Percentiles rank a stretch among this genome's conserved stretches.
phyloP scores from a whole-genome alignment of 2,329 filamentous ascomycete genomes.

The Colletotrichum graminicola region DNA sequence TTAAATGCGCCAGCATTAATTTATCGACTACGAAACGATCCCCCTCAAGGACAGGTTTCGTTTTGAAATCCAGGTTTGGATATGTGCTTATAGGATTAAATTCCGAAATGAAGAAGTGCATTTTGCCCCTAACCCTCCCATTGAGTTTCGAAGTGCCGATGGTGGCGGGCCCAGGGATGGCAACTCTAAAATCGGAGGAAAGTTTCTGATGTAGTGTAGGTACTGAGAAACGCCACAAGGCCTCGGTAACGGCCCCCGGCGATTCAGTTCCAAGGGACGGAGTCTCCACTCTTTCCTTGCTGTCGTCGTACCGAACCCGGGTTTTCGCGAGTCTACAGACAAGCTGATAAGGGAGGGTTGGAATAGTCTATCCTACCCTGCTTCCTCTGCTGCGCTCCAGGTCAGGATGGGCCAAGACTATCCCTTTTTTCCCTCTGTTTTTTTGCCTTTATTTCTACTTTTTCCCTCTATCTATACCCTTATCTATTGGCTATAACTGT shows the following conservation, averaged over 20 bases:
- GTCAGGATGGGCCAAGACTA: no score
- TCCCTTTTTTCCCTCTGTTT: no score
- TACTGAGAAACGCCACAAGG: constrained; percentile 41
- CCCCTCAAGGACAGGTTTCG: neutral
- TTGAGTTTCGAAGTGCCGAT: neutral
- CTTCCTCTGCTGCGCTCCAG: no score
- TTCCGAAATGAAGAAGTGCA: neutral
- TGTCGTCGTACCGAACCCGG: constrained; percentile 15
- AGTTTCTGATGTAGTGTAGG: constrained; percentile 35
- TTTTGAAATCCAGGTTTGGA: neutral
- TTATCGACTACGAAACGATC: neutral
- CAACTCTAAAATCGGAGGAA: constrained; percentile 31
- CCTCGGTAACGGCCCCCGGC: constrained; percentile 6
- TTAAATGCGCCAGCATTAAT: neutral
- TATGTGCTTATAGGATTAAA: neutral
- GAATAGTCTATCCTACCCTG: no score
- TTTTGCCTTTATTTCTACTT: no score
- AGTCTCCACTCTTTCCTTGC: neutral
- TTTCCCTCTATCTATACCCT: no score
- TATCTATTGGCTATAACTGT: no score
- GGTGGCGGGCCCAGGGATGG: neutral
- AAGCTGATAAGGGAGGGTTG: no score
- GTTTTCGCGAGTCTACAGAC: no score
- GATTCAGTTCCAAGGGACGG: neutral
- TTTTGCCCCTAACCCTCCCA: neutral